Conservation (phyloP, 352 stramenopile species). For the Pythium vanterpoolii region DNA sequence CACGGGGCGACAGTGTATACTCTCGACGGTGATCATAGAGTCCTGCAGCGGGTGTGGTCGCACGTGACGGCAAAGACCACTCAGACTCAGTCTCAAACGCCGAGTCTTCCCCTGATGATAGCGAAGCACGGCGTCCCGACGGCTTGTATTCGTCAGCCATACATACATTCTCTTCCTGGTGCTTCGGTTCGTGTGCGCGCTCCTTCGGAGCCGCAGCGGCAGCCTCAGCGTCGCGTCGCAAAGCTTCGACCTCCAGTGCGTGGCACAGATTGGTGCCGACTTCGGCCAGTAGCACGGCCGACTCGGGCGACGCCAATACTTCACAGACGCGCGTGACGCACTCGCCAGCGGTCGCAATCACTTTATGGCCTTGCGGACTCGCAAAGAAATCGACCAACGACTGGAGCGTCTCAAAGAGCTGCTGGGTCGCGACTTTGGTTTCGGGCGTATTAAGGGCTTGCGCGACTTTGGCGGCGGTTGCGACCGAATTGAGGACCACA, state of each 20-base stretch:
- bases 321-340: conserved; percentile 49
- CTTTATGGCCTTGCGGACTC: conserved; percentile 46
- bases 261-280: conserved; percentile 74
- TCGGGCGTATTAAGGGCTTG: conserved; percentile 75
- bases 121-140: conserved; percentile 30
- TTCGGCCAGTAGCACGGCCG: conserved; percentile 73
- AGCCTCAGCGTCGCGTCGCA: conserved; percentile 23
- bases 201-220: neutral
- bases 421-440: conserved; percentile 55
- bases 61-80: conserved; percentile 21
- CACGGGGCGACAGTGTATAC: neutral
- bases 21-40: conserved; percentile 1
- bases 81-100: conserved; percentile 60
- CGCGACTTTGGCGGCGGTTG: conserved; percentile 54
- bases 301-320: conserved; percentile 62
- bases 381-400: conserved; percentile 74
- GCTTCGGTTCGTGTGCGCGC: neutral
- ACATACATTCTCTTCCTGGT: conserved; percentile 9
- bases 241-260: conserved; percentile 52
- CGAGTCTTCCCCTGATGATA: conserved; percentile 49
- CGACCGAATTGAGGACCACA: conserved; percentile 62
- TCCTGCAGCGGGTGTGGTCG: neutral
- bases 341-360: conserved; percentile 52
- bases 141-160: conserved; percentile 21
- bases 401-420: conserved; percentile 64